These are phyloP conservation scores for Ambrosiella beaveri DNA, from an alignment of 2,329 filamentous ascomycete species.

Conservation along the genomic window DNA sequence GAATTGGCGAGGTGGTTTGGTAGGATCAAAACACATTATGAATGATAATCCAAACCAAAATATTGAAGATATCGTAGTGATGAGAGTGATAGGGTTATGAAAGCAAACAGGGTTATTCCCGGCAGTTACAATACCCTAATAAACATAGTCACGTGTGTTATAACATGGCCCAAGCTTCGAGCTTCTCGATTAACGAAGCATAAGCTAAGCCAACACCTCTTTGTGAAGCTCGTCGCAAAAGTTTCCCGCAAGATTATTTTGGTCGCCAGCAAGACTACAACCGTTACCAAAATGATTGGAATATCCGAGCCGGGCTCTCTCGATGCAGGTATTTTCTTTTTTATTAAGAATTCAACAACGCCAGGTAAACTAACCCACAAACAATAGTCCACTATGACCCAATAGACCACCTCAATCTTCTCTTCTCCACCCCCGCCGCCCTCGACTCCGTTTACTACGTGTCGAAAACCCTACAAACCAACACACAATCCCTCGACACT, in stretches of 20 bases:
- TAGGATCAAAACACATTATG: too few relatives aligned
- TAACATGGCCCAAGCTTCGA: too few relatives aligned
- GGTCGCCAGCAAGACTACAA: background rate
- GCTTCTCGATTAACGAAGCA: background rate
- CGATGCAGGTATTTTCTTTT: conserved; percentile 25
- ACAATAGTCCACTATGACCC: conserved; percentile 63
- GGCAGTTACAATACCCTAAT: too few relatives aligned
- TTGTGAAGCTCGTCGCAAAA: background rate
- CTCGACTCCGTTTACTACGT: conserved; percentile 61
- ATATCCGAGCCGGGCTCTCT: conserved; percentile 23
- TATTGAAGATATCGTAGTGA: too few relatives aligned
- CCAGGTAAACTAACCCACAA: conserved; percentile 14
- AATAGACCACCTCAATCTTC: conserved; percentile 76
- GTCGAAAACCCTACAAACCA: conserved; percentile 52
- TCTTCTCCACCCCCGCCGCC: conserved; percentile 80
- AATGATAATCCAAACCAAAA: too few relatives aligned
- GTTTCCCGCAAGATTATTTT: background rate
- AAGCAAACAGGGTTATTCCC: too few relatives aligned
- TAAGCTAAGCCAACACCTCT: background rate
- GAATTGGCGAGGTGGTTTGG: too few relatives aligned
- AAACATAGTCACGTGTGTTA: too few relatives aligned
- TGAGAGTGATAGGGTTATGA: too few relatives aligned
- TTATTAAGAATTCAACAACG: conserved; percentile 7
- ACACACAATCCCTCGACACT: conserved; percentile 66
- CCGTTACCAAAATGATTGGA: conserved; percentile 7